Percentiles rank a stretch among this genome's conserved stretches.
Evolutionary conservation across 345 rosid genomes (phyloP).

Genomic region (Eutrema yunnanense): DNA sequence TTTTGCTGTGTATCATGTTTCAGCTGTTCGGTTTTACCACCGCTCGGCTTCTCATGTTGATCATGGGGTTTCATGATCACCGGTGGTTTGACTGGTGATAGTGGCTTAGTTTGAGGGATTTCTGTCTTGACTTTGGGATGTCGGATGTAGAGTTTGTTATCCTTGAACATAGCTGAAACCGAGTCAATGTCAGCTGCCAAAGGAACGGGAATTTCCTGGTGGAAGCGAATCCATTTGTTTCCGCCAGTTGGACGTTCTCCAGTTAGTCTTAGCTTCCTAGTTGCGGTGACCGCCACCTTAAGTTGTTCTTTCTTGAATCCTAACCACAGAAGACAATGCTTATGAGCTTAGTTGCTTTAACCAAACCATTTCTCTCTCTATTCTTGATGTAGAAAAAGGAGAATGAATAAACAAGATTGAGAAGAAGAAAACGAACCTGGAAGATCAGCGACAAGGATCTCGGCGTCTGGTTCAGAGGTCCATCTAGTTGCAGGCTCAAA

Average conservation of each 20-base stretch:
- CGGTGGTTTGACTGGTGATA: constrained; percentile 15
- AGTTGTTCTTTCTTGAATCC: constrained; percentile 35
- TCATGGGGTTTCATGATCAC: constrained; percentile 14
- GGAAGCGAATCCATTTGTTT: constrained; percentile 34
- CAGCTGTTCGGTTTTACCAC: constrained; percentile 18
- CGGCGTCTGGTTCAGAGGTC: constrained; percentile 30
- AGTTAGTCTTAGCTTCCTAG: constrained; percentile 24
- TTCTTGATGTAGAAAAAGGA: not conserved
- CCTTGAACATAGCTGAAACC: constrained; percentile 31
- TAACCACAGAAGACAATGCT: constrained; percentile 16
- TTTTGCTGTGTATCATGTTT: constrained; percentile 18
- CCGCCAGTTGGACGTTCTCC: constrained; percentile 33
- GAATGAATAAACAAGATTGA: constrained; percentile 14
- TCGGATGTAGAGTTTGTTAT: constrained; percentile 31
- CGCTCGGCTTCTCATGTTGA: constrained; percentile 11
- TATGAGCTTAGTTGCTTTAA: not conserved
- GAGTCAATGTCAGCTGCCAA: constrained; percentile 19
- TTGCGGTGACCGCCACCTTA: constrained; percentile 25
- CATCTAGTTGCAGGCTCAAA: constrained; percentile 29
- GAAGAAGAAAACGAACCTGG: constrained; percentile 26
- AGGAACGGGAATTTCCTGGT: constrained; percentile 25
- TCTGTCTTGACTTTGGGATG: constrained; percentile 26
- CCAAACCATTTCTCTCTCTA: not conserved
- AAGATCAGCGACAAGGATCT: constrained; percentile 31
- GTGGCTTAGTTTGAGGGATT: constrained; percentile 23